phyloP scores from a whole-genome alignment of 2,329 filamentous ascomycete genomes.

The Penicillium sp. region DNA sequence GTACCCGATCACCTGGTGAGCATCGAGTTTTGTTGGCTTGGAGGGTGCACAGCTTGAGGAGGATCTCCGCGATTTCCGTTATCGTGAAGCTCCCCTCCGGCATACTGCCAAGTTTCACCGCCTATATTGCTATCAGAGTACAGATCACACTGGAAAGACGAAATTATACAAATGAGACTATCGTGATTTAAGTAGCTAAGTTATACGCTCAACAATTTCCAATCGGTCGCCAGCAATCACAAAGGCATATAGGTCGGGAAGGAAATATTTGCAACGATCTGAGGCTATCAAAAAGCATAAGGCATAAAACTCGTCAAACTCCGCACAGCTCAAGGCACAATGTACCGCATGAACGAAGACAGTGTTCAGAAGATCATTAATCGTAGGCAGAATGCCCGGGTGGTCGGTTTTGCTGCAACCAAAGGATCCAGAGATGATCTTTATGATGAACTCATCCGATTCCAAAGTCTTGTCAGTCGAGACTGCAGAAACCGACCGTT shows the following conservation, averaged over 20 bases:
- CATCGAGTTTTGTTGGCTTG: slow-evolving; percentile 17
- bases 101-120: slow-evolving; percentile 35
- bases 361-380: slow-evolving; percentile 5
- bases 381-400: neutral
- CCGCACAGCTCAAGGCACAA: neutral
- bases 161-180: neutral
- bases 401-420: neutral
- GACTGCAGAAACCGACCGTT: slow-evolving; percentile 8
- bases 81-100: slow-evolving; percentile 25
- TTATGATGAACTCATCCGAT: slow-evolving; percentile 19
- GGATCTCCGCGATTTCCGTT: slow-evolving; percentile 29
- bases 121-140: slow-evolving; percentile 8
- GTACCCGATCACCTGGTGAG: slow-evolving; percentile 17
- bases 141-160: neutral
- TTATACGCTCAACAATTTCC: neutral
- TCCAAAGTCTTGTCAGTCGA: slow-evolving; percentile 23
- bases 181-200: neutral
- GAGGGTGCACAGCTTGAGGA: slow-evolving; percentile 10
- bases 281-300: slow-evolving; percentile 20
- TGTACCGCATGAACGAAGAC: neutral
- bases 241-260: neutral
- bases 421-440: neutral
- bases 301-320: slow-evolving; percentile 24
- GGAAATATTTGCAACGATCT: neutral
- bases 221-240: neutral